Base-by-base conservation (phyloP, 2,329 filamentous ascomycete species). In the Penicillium sp. region DNA sequence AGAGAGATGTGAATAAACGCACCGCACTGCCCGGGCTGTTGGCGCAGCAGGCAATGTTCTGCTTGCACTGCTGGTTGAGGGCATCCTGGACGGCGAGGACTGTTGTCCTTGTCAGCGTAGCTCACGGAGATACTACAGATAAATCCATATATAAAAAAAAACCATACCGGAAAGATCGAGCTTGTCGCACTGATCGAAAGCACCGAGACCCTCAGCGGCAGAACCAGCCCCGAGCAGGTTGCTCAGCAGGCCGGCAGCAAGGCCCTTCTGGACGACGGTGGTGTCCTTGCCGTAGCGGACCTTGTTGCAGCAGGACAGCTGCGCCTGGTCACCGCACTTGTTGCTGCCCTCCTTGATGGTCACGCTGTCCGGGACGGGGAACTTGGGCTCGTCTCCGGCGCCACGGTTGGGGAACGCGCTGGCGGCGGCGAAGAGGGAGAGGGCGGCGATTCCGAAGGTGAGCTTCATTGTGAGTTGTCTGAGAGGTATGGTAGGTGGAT, bases 131-230 rank as follows among this genome's bases (percentile, higher is more conserved):
- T 41, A 41, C 15, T 15, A 17, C 26, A 23, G 35, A 44, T 31
- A 9, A 23, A 15, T 45, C 2, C 23, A 29, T 17, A 4, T 23
- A 50, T 29, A 7, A 3, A 29, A 41, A 45, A 7, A 26, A n/a
- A 21, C 50, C 58, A 4, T 60, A 64, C 76, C 48, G 51, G 71
- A 52, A 54, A 75, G 26, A 56, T 71, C 68, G 38, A 79, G 69
- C 69, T 77, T 74, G 67, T 75, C 77, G 75, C 76, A 79, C 67
- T 76, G 70, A 63, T 72, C 68, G 69, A 77, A 76, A 61, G 78
- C 65, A 68, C 71, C 71, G n/a, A 76, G 54, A 45, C 73, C 71
- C 50, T 71, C 59, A 29, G 72, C 60, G 56, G 70, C 71, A 56
- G 74, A 70, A 31, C 73, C 73, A 51, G 66, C 63, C 58, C 73